Evolutionary conservation across 1,139 yeast species (phyloP).

Genomic region (Kluyveromyces marxianus): DNA sequence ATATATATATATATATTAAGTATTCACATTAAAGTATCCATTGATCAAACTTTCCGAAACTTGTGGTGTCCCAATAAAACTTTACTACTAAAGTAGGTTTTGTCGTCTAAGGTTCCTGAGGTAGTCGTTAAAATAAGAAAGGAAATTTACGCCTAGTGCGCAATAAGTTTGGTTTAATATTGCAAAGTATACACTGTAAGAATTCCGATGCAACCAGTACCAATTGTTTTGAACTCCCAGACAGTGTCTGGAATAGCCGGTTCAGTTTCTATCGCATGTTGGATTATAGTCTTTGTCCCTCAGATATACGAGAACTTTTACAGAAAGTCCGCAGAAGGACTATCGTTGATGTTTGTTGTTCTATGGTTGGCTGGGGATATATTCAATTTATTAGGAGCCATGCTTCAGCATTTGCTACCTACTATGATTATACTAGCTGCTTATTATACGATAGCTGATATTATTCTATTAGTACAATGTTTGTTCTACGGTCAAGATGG

Average conservation of each 20-base stretch:
- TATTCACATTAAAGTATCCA: too few relatives aligned
- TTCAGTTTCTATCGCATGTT: slow-evolving; percentile 88
- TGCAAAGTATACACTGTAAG: not conserved
- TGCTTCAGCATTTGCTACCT: slow-evolving; percentile 80
- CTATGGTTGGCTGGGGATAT: slow-evolving; percentile 89
- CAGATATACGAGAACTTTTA: slow-evolving; percentile 88
- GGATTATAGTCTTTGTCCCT: slow-evolving; percentile 97
- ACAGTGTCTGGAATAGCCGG: slow-evolving; percentile 85
- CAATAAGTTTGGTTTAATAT: too few relatives aligned
- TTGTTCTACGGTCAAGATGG: slow-evolving; percentile 55
- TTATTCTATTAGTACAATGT: slow-evolving; percentile 75
- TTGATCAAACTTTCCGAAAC: too few relatives aligned
- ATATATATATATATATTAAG: too few relatives aligned
- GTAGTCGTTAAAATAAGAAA: too few relatives aligned
- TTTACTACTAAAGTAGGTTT: too few relatives aligned
- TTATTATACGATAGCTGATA: slow-evolving; percentile 86
- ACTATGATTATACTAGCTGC: slow-evolving; percentile 89
- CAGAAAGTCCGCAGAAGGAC: slow-evolving; percentile 79
- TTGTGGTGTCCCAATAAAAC: too few relatives aligned
- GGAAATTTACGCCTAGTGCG: too few relatives aligned
- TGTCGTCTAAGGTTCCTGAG: too few relatives aligned
- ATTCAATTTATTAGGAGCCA: slow-evolving; percentile 83
- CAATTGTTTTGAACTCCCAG: slow-evolving; percentile 62
- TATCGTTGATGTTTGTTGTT: slow-evolving; percentile 72
- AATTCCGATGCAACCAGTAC: slow-evolving; percentile 33